Conservation (phyloP, 805 yeast genomes). For the Candida taoyuanica region DNA sequence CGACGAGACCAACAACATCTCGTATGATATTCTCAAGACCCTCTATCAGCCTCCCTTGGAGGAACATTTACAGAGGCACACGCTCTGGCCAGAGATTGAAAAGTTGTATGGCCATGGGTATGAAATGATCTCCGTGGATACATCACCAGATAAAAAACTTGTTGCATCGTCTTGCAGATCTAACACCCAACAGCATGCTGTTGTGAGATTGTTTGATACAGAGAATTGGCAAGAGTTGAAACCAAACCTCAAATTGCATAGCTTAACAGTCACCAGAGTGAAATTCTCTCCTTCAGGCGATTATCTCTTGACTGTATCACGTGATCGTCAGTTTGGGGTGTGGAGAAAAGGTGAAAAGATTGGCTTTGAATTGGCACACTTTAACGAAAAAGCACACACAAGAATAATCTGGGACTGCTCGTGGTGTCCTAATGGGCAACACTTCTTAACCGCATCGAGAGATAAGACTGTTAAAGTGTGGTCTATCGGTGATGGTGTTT, state of each 20-base stretch:
- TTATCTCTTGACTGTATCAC: slow-evolving; percentile 69
- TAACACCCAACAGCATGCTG: slow-evolving; percentile 80
- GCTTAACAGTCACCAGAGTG: slow-evolving; percentile 78
- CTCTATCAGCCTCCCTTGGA: slow-evolving; percentile 72
- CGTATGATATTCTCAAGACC: slow-evolving; percentile 42
- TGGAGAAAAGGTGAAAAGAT: slow-evolving; percentile 49
- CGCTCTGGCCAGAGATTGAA: slow-evolving; percentile 93
- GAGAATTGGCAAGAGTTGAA: slow-evolving; percentile 57
- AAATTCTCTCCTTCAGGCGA: slow-evolving; percentile 67
- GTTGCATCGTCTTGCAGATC: slow-evolving; percentile 93
- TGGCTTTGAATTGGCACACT: slow-evolving; percentile 34
- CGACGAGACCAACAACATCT: slow-evolving; percentile 33
- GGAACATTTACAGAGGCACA: slow-evolving; percentile 85
- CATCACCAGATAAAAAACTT: slow-evolving; percentile 54
- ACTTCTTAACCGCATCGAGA: slow-evolving; percentile 82
- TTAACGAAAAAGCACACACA: slow-evolving; percentile 72
- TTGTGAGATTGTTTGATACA: slow-evolving; percentile 68
- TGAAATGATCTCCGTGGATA: slow-evolving; percentile 78
- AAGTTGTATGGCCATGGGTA: slow-evolving; percentile 97
- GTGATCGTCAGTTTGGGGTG: slow-evolving; percentile 82
- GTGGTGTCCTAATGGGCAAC: slow-evolving; percentile 62
- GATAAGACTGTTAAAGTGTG: slow-evolving; percentile 78
- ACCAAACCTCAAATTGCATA: slow-evolving; percentile 61
- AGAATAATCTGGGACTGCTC: slow-evolving; percentile 95
- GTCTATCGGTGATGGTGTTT: slow-evolving; percentile 40